Percentiles rank a stretch among this genome's conserved stretches.
Conservation (phyloP, 352 stramenopile genomes). For the Phytophthora pistaciae region DNA sequence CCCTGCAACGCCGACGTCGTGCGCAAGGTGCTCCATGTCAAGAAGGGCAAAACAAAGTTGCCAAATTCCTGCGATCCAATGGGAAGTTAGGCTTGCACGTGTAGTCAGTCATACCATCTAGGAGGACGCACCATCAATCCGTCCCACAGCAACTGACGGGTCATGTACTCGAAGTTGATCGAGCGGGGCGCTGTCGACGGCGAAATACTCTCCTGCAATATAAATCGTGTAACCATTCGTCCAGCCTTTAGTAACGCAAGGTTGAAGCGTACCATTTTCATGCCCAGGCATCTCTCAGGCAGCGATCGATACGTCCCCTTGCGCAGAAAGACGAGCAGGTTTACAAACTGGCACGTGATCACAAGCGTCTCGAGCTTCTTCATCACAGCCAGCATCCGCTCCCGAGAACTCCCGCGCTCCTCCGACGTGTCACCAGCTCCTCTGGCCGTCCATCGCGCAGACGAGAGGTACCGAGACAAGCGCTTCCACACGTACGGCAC, state of each 20-base stretch:
- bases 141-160: slow-evolving; percentile 83
- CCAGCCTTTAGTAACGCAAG: background rate
- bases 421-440: slow-evolving; percentile 11
- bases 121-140: slow-evolving; percentile 72
- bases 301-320: slow-evolving; percentile 81
- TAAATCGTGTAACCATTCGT: slow-evolving; percentile 6
- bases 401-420: slow-evolving; percentile 16
- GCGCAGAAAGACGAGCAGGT: slow-evolving; percentile 78
- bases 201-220: slow-evolving; percentile 61
- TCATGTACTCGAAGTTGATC: slow-evolving; percentile 92
- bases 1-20: slow-evolving; percentile 23
- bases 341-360: slow-evolving; percentile 72
- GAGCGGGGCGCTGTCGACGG: slow-evolving; percentile 60
- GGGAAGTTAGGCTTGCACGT: background rate
- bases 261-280: slow-evolving; percentile 67
- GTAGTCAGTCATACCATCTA: background rate
- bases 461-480: slow-evolving; percentile 67
- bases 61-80: slow-evolving; percentile 68
- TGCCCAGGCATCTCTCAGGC: slow-evolving; percentile 68
- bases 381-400: slow-evolving; percentile 57
- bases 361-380: slow-evolving; percentile 81
- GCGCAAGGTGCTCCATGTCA: slow-evolving; percentile 70
- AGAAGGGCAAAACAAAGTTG: slow-evolving; percentile 75
- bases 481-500: slow-evolving; percentile 86
- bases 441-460: slow-evolving; percentile 49